Evolutionary conservation across 495 filamentous ascomycete species (phyloP), one percentile per base, ranked within the genome.

Genomic region (Neurospora sublineolata): DNA sequence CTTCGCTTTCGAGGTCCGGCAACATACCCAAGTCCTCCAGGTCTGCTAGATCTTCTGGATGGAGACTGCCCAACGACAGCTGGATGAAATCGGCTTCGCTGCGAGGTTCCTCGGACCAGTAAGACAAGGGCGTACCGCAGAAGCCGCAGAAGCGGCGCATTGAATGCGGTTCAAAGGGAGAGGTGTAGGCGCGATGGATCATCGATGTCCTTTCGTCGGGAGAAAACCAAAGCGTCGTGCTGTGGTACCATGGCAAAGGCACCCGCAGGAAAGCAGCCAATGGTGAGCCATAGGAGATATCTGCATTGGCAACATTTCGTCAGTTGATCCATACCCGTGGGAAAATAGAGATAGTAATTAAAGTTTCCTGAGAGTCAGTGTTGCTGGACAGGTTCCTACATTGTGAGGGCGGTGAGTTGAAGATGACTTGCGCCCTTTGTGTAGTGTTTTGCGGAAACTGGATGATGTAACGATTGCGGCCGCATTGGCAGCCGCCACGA

Each of bases 111-210:
- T 96, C 93, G 68, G 87, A 89, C 93, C 93, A 97, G 73, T 89
- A 91, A 0, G 87, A 89, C 52, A 97, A 82, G 6, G 89, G 89
- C 2, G 92, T 94, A 23, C 94, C 94, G 77, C 94, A 97, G 82
- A 91, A 94, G 0, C 94, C 94, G 80, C 94, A 97, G 80, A 97
- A 97, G 69, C 92, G 87, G 67, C 92, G 90, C 78, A 88, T 87
- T 0, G 87, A 80, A 73, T 86, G 80, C 20, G 85, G 84, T 18
- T 88, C 86, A 78, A 86, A 78, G 37, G 81, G 84, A 6, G 90
- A 86, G 4, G 87, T 87, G 81, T 92, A 95, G 37, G 84, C 85
- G 27, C 91, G 87, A 41, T 89, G 90, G 79, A 97, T 97, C 67
- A 82, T 86, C 27, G 79, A 72, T 74, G 88, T 89, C 11, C 90